phyloP scores from a whole-genome alignment of 1,284 basidiomycete species.

The Testicularia cyperi region DNA sequence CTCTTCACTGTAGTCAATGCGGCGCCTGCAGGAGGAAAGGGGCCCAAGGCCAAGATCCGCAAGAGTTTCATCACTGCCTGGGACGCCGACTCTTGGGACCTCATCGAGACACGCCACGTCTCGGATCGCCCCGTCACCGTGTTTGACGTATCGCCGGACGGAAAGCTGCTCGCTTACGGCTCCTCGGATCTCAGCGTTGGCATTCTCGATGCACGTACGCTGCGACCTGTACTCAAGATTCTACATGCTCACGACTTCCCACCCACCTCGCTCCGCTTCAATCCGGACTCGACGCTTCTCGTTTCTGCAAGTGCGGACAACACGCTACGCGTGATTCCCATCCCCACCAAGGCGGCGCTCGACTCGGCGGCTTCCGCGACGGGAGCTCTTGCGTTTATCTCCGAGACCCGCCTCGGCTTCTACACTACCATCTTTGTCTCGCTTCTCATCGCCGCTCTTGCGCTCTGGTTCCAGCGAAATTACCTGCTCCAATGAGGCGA shows the following conservation, averaged over 20 bases:
- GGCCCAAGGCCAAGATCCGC: constrained; percentile 45
- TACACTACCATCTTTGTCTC: constrained; percentile 37
- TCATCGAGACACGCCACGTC: constrained; percentile 47
- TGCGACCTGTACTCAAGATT: constrained; percentile 79
- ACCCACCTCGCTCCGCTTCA: constrained; percentile 84
- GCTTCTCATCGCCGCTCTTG: constrained; percentile 19
- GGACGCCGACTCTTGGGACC: constrained; percentile 53
- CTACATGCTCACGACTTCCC: constrained; percentile 94
- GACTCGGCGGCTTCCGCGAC: constrained; percentile 5
- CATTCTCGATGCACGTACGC: constrained; percentile 76
- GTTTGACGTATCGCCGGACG: constrained; percentile 65
- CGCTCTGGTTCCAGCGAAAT: constrained; percentile 20
- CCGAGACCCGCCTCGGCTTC: constrained; percentile 34
- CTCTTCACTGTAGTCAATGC: constrained; percentile 55
- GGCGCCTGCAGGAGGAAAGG: constrained; percentile 25
- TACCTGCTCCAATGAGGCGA: constrained; percentile 22
- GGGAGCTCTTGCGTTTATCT: constrained; percentile 26
- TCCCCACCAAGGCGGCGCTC: constrained; percentile 56
- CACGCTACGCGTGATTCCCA: constrained; percentile 72
- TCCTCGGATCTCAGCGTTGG: constrained; percentile 84
- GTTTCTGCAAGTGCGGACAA: constrained; percentile 90
- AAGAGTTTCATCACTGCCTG: constrained; percentile 55
- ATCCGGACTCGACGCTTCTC: constrained; percentile 76
- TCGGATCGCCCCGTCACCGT: constrained; percentile 54
- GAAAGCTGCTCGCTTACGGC: constrained; percentile 79